These are phyloP conservation scores for Phytophthora pistaciae DNA, from an alignment of 352 stramenopile genomes.

Conservation along the genomic window DNA sequence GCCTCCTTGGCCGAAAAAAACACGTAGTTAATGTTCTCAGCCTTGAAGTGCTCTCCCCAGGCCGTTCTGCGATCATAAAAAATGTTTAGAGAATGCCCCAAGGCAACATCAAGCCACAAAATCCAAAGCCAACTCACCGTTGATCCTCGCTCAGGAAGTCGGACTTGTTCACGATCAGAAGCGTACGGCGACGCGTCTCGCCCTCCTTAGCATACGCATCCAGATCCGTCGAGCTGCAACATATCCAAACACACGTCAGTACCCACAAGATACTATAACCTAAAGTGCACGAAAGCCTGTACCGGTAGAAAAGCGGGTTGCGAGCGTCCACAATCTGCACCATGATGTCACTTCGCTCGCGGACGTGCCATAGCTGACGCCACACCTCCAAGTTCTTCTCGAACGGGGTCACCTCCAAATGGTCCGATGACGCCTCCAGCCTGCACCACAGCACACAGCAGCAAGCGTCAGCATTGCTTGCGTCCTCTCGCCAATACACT, in stretches of 20 bases:
- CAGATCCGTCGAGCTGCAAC: constrained; percentile 93
- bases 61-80: constrained; percentile 48
- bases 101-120: neutral
- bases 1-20: constrained; percentile 99
- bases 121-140: constrained; percentile 53
- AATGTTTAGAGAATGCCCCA: neutral
- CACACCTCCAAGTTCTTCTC: constrained; percentile 99
- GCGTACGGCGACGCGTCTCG: constrained; percentile 86
- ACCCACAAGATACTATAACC: neutral
- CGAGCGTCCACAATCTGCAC: constrained; percentile 99
- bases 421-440: constrained; percentile 78
- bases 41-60: constrained; percentile 97
- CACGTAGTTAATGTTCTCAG: constrained; percentile 91
- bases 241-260: constrained; percentile 13
- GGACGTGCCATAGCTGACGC: constrained; percentile 99
- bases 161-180: constrained; percentile 99
- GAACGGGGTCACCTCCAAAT: constrained; percentile 97
- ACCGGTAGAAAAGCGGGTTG: constrained; percentile 98
- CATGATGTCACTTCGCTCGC: constrained; percentile 98
- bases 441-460: constrained; percentile 33
- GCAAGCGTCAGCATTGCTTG: constrained; percentile 16
- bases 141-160: constrained; percentile 97
- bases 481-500: neutral
- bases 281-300: constrained; percentile 1
- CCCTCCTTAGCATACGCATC: constrained; percentile 96